Conservation (phyloP, 1,139 yeast genomes). For the Pichia sp. region DNA sequence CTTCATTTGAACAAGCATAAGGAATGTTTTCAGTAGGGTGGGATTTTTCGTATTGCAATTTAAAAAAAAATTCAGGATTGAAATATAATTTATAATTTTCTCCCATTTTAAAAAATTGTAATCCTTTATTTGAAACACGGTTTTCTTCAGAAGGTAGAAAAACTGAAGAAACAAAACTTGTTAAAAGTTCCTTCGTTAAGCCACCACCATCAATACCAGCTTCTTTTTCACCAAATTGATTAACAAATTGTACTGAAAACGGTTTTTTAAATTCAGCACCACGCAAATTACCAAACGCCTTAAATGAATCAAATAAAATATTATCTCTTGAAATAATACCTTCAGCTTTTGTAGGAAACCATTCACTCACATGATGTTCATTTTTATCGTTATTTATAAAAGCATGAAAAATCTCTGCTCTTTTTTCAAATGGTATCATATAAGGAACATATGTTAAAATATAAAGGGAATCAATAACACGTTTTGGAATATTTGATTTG, state of each 20-base stretch:
- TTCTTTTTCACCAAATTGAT: slow-evolving; percentile 63
- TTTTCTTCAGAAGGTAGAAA: slow-evolving; percentile 36
- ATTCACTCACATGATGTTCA: slow-evolving; percentile 9
- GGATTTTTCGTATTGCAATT: slow-evolving; percentile 25
- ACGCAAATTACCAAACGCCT: slow-evolving; percentile 47
- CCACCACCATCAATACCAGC: slow-evolving; percentile 99
- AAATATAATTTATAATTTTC: slow-evolving; percentile 67
- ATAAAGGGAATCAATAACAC: slow-evolving; percentile 31
- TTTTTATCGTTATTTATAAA: slow-evolving; percentile 47
- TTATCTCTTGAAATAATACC: slow-evolving; percentile 65
- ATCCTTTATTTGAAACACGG: slow-evolving; percentile 29
- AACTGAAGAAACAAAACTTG: slow-evolving; percentile 65
- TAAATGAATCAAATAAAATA: slow-evolving; percentile 68
- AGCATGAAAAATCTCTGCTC: slow-evolving; percentile 69
- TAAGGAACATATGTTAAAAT: slow-evolving; percentile 67
- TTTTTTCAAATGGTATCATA: slow-evolving; percentile 63
- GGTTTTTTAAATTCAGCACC: slow-evolving; percentile 51
- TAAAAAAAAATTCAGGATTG: slow-evolving; percentile 49
- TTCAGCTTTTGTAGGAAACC: slow-evolving; percentile 28
- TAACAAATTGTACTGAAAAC: slow-evolving; percentile 60
- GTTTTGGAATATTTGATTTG: slow-evolving; percentile 22
- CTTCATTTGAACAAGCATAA: slow-evolving; percentile 7
- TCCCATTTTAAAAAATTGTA: slow-evolving; percentile 47
- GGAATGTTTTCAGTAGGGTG: slow-evolving; percentile 12
- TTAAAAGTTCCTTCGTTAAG: slow-evolving; percentile 82